A percentile compares a stretch with the other conserved stretches of the same genome.
phyloP scores from a whole-genome alignment of 345 rosid genomes.

The Populus nigra region DNA sequence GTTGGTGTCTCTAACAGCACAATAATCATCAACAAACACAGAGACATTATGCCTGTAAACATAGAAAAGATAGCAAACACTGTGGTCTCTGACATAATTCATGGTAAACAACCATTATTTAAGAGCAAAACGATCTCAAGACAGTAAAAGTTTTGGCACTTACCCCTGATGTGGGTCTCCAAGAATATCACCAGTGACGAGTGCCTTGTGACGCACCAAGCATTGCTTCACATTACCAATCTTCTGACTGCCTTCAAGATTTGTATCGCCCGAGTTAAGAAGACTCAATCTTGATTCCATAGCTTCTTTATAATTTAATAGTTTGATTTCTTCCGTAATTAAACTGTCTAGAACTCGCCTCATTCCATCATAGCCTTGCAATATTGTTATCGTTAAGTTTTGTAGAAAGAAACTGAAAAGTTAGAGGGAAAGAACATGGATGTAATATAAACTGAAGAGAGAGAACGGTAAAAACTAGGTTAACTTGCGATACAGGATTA shows the following conservation, averaged over 20 bases:
- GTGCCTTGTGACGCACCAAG: not conserved
- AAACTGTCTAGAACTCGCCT: not conserved
- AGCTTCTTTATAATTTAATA: not conserved
- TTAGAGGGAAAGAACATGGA: too few relatives aligned
- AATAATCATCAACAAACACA: not conserved
- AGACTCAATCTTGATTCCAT: not conserved
- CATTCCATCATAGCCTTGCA: not conserved
- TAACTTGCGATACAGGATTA: too few relatives aligned
- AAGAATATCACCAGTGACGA: not conserved
- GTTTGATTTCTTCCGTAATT: not conserved
- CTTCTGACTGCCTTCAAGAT: not conserved
- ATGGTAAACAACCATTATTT: not conserved
- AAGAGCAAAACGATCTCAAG: not conserved
- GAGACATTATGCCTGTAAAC: not conserved
- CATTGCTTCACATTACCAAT: not conserved
- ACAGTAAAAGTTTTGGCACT: too few relatives aligned
- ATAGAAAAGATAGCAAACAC: not conserved
- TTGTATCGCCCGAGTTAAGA: not conserved
- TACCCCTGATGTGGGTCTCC: not conserved
- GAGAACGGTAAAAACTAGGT: too few relatives aligned
- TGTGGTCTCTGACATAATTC: not conserved
- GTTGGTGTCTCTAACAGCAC: not conserved
- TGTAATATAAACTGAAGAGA: too few relatives aligned
- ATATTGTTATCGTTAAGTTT: not conserved
- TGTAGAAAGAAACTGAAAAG: not conserved